phyloP scores from a whole-genome alignment of 2,329 filamentous ascomycete genomes.

The Diatrype stigma region DNA sequence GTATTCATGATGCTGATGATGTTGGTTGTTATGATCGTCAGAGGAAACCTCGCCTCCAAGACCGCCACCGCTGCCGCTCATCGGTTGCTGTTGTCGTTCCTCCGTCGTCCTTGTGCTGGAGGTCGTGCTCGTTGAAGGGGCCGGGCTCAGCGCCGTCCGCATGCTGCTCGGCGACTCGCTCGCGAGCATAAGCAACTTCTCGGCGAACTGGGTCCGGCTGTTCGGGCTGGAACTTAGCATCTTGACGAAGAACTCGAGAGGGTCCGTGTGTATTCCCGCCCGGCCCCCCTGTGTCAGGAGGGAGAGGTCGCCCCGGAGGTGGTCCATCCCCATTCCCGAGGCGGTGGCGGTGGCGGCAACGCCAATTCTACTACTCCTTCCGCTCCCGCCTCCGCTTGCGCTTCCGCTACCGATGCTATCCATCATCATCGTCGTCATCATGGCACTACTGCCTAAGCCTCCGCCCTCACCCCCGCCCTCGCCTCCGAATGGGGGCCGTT shows the following conservation, averaged over 20 bases:
- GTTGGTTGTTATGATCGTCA: not conserved
- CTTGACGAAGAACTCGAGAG: slow-evolving; percentile 40
- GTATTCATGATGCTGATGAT: too few relatives aligned
- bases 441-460: too few relatives aligned
- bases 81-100: too few relatives aligned
- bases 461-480: slow-evolving; percentile 1
- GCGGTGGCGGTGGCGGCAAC: slow-evolving; percentile 15
- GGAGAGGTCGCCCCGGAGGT: slow-evolving; percentile 27
- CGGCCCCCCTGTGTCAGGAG: slow-evolving; percentile 26
- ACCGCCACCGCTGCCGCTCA: not conserved
- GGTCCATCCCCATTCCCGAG: slow-evolving; percentile 25
- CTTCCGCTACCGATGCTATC: too few relatives aligned
- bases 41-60: not conserved
- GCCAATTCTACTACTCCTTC: too few relatives aligned
- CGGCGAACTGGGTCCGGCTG: slow-evolving; percentile 38
- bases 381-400: too few relatives aligned
- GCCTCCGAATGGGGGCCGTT: slow-evolving; percentile 9
- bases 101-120: slow-evolving; percentile 1
- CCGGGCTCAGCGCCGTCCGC: slow-evolving; percentile 30
- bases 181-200: slow-evolving; percentile 38
- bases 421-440: too few relatives aligned
- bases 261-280: slow-evolving; percentile 32
- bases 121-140: slow-evolving; percentile 11
- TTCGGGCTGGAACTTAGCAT: slow-evolving; percentile 41
- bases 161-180: slow-evolving; percentile 34